Conservation (phyloP, 1,284 basidiomycete genomes). For the Coniferiporia sulphurascens region DNA sequence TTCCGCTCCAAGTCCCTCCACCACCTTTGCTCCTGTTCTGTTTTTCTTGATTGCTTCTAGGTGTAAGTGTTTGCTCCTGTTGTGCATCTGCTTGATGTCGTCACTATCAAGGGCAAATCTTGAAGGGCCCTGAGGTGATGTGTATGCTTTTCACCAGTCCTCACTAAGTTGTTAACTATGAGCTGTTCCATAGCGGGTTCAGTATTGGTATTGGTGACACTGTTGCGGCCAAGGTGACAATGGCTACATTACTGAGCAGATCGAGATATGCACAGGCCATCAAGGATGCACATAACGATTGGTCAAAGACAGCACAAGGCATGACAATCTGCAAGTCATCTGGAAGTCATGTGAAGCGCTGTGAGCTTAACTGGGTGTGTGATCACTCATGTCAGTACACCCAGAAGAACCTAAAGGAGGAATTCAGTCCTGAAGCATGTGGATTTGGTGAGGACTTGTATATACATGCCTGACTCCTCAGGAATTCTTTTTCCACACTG, state of each 20-base stretch:
- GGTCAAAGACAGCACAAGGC: conserved; percentile 84
- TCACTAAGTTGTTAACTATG: conserved; percentile 96
- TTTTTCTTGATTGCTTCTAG: too few relatives aligned
- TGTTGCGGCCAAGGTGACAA: conserved; percentile 87
- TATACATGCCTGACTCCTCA: conserved; percentile 92
- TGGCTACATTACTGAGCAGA: conserved; percentile 85
- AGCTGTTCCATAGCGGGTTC: conserved; percentile 99
- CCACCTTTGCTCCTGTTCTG: too few relatives aligned
- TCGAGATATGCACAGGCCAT: conserved; percentile 78
- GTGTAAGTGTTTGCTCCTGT: too few relatives aligned
- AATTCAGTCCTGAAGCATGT: conserved; percentile 97
- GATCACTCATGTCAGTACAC: conserved; percentile 94
- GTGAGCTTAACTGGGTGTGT: conserved; percentile 92
- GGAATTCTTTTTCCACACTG: conserved; percentile 99
- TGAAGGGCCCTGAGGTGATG: conserved; percentile 94
- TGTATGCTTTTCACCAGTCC: conserved; percentile 90
- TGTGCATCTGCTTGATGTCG: conserved; percentile 18
- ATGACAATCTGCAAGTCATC: conserved; percentile 99
- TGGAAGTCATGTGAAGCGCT: conserved; percentile 89
- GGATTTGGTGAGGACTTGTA: conserved; percentile 99
- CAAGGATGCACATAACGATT: conserved; percentile 75
- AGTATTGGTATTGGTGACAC: conserved; percentile 99
- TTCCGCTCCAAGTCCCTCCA: too few relatives aligned
- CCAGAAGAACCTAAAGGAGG: conserved; percentile 93
- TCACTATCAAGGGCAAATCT: conserved; percentile 21